A percentile compares a stretch with the other conserved stretches of the same genome.
Evolutionary conservation across 257 asterid genomes (phyloP).

Genomic region (Capsicum rhomboideum): DNA sequence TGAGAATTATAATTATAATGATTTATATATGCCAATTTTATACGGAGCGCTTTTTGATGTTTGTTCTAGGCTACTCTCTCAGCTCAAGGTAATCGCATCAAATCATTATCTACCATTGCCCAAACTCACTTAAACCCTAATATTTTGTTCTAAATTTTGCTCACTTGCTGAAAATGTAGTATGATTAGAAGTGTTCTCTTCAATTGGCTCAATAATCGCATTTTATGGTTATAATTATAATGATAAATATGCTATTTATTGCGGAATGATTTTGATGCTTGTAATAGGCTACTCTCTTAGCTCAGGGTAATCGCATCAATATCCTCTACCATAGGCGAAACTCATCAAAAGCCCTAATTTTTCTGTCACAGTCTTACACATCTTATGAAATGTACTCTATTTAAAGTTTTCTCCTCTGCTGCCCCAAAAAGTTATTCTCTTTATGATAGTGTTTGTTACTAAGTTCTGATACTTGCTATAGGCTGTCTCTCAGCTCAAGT

Average conservation of each 20-base stretch:
- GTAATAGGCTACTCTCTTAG: conserved; percentile 48
- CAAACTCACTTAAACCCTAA: neutral
- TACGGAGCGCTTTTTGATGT: conserved; percentile 61
- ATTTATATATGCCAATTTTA: conserved; percentile 34
- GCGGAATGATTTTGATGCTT: conserved; percentile 57
- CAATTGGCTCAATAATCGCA: neutral
- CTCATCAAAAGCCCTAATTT: neutral
- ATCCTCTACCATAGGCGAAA: too few relatives aligned
- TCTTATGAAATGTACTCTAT: neutral
- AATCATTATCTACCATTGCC: neutral
- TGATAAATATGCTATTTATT: conserved; percentile 28
- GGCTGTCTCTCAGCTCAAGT: conserved; percentile 75
- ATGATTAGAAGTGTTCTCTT: neutral
- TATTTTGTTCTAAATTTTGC: neutral
- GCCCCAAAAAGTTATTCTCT: neutral
- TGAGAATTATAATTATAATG: neutral
- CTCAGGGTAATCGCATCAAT: conserved; percentile 42
- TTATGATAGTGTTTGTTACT: neutral
- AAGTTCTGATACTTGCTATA: conserved; percentile 32
- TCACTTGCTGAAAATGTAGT: neutral
- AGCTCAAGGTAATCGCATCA: conserved; percentile 57
- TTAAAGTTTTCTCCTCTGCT: neutral
- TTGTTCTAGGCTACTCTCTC: conserved; percentile 50
- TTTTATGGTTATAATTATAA: neutral
- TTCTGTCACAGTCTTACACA: neutral